These are phyloP conservation scores for Leucogyrophana mollusca DNA, from an alignment of 768 basidiomycete species.

Conservation along the genomic window DNA sequence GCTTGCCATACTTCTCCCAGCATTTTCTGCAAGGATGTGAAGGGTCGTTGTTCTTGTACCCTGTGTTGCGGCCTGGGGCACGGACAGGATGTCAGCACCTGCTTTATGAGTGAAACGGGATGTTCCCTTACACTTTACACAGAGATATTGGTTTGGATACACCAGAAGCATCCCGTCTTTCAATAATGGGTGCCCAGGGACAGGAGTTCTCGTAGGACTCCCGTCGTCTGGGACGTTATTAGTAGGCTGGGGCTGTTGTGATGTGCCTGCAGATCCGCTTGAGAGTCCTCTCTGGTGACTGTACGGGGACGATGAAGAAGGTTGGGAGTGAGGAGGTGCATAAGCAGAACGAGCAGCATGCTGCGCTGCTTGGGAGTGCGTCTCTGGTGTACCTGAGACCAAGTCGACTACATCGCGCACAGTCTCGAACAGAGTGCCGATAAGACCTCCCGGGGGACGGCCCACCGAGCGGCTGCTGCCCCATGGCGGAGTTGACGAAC, in stretches of 20 bases:
- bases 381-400: slow-evolving; percentile 23
- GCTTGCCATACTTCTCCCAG: slow-evolving; percentile 68
- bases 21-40: slow-evolving; percentile 67
- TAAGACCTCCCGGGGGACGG: slow-evolving; percentile 16
- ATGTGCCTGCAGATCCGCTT: neutral
- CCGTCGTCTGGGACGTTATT: slow-evolving; percentile 43
- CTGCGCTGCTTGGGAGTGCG: slow-evolving; percentile 13
- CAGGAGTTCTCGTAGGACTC: slow-evolving; percentile 60
- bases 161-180: slow-evolving; percentile 61
- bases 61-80: slow-evolving; percentile 75
- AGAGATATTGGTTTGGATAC: slow-evolving; percentile 63
- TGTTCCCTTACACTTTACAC: slow-evolving; percentile 59
- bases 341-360: slow-evolving; percentile 18
- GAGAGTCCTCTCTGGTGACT: slow-evolving; percentile 1
- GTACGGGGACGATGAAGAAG: slow-evolving; percentile 10
- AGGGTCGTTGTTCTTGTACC: slow-evolving; percentile 71
- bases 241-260: slow-evolving; percentile 1
- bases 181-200: slow-evolving; percentile 67
- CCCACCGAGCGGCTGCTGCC: too few relatives aligned
- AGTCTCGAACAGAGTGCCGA: slow-evolving; percentile 24
- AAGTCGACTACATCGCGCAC: slow-evolving; percentile 26
- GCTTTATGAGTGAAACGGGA: neutral
- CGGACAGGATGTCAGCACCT: neutral
- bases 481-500: slow-evolving; percentile 1
- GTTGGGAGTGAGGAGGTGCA: slow-evolving; percentile 11